Percentiles rank a stretch among this genome's conserved stretches.
phyloP scores from a whole-genome alignment of 257 asterid species.

The Nicotiana paniculata region DNA sequence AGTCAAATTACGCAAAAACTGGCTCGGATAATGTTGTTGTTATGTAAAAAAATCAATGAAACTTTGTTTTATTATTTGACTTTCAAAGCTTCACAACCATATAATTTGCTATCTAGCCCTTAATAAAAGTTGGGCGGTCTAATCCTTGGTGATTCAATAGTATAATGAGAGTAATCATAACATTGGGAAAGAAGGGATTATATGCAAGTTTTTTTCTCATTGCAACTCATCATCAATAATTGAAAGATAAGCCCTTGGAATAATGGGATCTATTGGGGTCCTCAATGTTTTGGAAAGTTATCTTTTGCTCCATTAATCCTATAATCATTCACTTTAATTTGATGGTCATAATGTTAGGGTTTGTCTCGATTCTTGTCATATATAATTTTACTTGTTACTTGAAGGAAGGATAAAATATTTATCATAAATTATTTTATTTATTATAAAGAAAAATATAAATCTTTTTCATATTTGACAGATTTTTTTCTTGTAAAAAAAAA shows the following conservation, averaged over 20 bases:
- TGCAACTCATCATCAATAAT: constrained; percentile 3
- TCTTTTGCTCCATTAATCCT: constrained; percentile 1
- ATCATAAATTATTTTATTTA: too few relatives aligned
- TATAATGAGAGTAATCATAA: background rate
- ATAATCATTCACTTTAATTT: background rate
- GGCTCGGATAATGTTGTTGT: too few relatives aligned
- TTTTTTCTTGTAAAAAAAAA: too few relatives aligned
- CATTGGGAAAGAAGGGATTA: background rate
- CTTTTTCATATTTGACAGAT: too few relatives aligned
- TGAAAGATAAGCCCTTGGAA: background rate
- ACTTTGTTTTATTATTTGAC: background rate
- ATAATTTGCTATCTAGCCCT: background rate
- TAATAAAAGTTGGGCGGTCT: background rate
- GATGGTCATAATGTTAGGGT: background rate
- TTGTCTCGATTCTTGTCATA: too few relatives aligned
- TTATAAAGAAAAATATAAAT: too few relatives aligned
- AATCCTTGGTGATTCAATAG: background rate
- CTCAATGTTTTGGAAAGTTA: constrained; percentile 3
- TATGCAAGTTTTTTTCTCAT: background rate
- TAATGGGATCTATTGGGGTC: constrained; percentile 1
- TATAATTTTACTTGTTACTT: too few relatives aligned
- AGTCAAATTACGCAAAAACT: too few relatives aligned
- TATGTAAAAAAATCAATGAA: background rate
- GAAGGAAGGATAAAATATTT: too few relatives aligned
- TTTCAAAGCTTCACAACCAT: background rate